These are phyloP conservation scores for Fomitopsis serialis DNA, from an alignment of 768 basidiomycete genomes.

Conservation along the genomic window DNA sequence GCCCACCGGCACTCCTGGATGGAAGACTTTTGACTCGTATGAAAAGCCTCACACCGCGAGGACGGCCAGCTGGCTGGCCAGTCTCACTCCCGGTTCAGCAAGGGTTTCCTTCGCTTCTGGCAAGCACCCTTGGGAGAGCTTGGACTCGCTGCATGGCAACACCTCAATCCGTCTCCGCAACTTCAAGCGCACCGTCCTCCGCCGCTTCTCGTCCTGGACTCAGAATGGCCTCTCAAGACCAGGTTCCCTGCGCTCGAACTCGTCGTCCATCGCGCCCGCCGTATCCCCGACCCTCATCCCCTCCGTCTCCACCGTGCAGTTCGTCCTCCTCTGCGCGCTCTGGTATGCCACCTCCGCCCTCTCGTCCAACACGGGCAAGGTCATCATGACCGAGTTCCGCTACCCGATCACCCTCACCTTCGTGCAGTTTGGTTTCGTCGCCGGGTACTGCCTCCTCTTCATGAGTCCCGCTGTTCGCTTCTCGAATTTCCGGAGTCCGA, in stretches of 20 bases:
- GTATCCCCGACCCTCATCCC: constrained; percentile 12
- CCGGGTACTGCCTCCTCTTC: constrained; percentile 77
- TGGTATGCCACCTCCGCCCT: constrained; percentile 95
- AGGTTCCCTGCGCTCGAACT: neutral
- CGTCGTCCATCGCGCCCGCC: neutral
- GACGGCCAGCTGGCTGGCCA: constrained; percentile 17
- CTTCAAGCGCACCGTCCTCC: constrained; percentile 12
- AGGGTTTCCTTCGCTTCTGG: constrained; percentile 3
- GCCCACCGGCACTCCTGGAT: neutral
- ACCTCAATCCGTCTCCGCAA: constrained; percentile 8
- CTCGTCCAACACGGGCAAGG: constrained; percentile 95
- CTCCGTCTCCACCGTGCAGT: constrained; percentile 36
- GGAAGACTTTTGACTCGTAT: neutral
- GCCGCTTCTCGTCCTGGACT: constrained; percentile 12
- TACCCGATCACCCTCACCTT: constrained; percentile 97
- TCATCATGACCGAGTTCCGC: constrained; percentile 86
- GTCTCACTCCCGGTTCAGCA: constrained; percentile 8
- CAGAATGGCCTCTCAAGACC: constrained; percentile 4
- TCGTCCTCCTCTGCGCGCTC: constrained; percentile 77
- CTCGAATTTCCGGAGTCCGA: constrained; percentile 65
- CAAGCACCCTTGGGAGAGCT: constrained; percentile 12
- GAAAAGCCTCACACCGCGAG: constrained; percentile 7
- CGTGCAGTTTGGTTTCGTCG: constrained; percentile 95
- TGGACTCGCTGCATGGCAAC: constrained; percentile 3
- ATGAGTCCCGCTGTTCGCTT: constrained; percentile 73